A percentile compares a stretch with the other conserved stretches of the same genome.
Conservation (phyloP, 2,329 filamentous ascomycete species). For the Juglanconis juglandina region DNA sequence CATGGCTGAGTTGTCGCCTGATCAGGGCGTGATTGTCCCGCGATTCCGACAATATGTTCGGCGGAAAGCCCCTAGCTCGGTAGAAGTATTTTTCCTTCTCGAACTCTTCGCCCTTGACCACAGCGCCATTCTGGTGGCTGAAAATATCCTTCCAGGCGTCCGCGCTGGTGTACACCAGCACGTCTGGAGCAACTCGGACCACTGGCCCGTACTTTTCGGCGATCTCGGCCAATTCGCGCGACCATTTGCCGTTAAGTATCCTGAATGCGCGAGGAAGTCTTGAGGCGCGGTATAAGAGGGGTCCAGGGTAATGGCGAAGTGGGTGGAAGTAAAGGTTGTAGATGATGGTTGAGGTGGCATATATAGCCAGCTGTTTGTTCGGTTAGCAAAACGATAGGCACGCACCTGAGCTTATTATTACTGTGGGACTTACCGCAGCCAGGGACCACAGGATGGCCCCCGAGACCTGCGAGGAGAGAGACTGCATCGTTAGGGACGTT, state of each 20-base stretch:
- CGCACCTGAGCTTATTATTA: neutral
- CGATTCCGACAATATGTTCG: constrained; percentile 16
- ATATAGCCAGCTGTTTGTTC: neutral
- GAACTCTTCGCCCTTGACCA: constrained; percentile 17
- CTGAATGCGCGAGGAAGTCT: neutral
- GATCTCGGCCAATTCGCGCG: neutral
- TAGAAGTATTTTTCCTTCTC: constrained; percentile 17
- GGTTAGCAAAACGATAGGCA: neutral
- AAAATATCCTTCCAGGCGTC: constrained; percentile 20
- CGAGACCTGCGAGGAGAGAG: no score
- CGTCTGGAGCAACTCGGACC: constrained; percentile 16
- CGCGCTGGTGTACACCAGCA: constrained; percentile 13
- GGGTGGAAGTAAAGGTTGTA: constrained; percentile 19
- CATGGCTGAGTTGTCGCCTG: constrained; percentile 24
- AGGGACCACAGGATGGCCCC: neutral
- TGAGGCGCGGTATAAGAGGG: constrained; percentile 9
- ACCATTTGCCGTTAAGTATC: constrained; percentile 6
- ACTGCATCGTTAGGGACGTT: neutral
- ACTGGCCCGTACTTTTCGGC: constrained; percentile 20
- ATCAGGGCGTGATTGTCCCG: constrained; percentile 17
- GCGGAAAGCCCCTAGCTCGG: neutral
- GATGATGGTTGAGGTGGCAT: neutral
- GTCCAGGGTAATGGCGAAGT: constrained; percentile 12
- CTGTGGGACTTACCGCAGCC: neutral
- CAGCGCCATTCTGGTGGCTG: constrained; percentile 12